phyloP scores from a whole-genome alignment of 495 filamentous ascomycete genomes.

The Daldinia decipiens region DNA sequence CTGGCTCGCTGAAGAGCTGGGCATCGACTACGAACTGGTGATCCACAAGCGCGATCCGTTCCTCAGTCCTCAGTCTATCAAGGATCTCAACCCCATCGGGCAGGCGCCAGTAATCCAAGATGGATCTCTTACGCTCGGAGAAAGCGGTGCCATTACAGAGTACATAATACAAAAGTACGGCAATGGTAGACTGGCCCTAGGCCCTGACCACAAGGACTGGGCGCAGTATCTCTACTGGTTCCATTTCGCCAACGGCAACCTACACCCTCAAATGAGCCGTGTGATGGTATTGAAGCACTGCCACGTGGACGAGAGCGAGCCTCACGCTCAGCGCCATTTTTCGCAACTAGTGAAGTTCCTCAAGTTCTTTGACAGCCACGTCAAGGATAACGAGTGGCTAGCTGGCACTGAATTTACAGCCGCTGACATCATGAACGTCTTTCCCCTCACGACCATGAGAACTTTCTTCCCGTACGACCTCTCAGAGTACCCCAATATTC shows the following conservation, averaged over 20 bases:
- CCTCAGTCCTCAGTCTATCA: not conserved
- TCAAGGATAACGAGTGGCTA: not conserved
- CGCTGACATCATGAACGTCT: not conserved
- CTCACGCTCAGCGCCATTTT: not conserved
- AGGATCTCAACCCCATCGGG: not conserved
- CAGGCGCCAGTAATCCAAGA: not conserved
- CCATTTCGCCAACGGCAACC: not conserved
- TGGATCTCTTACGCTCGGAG: not conserved
- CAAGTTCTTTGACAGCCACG: not conserved
- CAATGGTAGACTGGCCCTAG: not conserved
- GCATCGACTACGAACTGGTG: not conserved
- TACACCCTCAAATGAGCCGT: not conserved
- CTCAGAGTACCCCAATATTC: not conserved
- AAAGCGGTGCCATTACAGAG: not conserved
- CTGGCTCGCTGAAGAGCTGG: not conserved
- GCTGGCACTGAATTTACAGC: not conserved
- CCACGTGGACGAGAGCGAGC: not conserved
- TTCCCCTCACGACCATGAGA: not conserved
- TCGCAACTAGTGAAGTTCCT: not conserved
- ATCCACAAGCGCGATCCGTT: constrained; percentile 1
- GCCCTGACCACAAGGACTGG: constrained; percentile 1
- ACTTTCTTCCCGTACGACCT: constrained; percentile 2
- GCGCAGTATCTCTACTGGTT: constrained; percentile 1
- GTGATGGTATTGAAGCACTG: not conserved
- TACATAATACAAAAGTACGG: not conserved